These are phyloP conservation scores for Panaeolus papilionaceus DNA, from an alignment of 768 basidiomycete species.

Conservation along the genomic window DNA sequence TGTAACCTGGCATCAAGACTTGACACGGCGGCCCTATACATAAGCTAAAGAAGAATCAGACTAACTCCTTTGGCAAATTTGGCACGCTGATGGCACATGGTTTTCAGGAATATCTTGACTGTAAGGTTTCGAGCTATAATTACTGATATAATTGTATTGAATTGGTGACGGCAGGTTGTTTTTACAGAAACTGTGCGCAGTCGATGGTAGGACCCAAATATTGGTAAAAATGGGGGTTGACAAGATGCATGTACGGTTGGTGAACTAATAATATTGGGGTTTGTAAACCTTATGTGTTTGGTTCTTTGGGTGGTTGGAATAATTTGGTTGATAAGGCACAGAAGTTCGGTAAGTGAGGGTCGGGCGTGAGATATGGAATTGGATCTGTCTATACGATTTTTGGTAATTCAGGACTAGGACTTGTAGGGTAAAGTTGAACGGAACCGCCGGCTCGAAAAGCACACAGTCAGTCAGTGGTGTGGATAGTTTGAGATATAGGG, in stretches of 20 bases:
- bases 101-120: neutral
- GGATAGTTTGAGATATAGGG: too few relatives aligned
- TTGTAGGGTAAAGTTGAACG: slow-evolving; percentile 9
- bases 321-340: slow-evolving; percentile 8
- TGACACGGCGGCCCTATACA: slow-evolving; percentile 26
- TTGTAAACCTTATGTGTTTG: neutral
- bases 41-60: slow-evolving; percentile 23
- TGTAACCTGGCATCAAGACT: slow-evolving; percentile 20
- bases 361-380: neutral
- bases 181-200: neutral
- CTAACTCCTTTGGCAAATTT: slow-evolving; percentile 28
- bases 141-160: neutral
- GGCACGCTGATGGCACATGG: slow-evolving; percentile 30
- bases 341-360: slow-evolving; percentile 8
- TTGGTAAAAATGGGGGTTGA: neutral
- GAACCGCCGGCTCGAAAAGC: slow-evolving; percentile 12
- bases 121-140: neutral
- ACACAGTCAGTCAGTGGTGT: neutral
- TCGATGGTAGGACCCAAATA: neutral
- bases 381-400: neutral
- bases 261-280: slow-evolving; percentile 7
- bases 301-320: neutral
- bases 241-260: neutral
- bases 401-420: slow-evolving; percentile 10
- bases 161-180: neutral